Evolutionary conservation across 768 basidiomycete genomes (phyloP), one percentile per base, ranked within the genome.

Genomic region (Suillus americanus): DNA sequence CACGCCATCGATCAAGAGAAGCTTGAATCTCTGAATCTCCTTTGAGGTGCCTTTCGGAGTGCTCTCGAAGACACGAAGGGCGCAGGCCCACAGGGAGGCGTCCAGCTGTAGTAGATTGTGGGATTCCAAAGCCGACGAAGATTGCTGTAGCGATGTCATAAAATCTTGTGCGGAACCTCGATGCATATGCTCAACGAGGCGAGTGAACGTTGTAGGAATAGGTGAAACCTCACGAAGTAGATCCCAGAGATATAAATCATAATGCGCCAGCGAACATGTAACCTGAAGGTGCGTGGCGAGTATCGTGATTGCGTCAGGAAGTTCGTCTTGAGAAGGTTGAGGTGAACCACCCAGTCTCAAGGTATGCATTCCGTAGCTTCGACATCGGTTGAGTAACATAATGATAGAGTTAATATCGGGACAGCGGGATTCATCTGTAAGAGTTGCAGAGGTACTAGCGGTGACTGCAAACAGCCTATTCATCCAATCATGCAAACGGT

Each of bases 41-140:
- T 67, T 50, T 51, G 68, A 67, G 53, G 61, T 61, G 46, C 62
- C 70, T 59, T 71, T 71, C 62, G 72, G 70, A 41, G 70, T 57
- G 37, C 73, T 70, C 64, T 87, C 85, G 61, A 85, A 75, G 64
- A 82, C 77, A 45, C 73, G 77, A 28, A 86, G 81, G 6, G 81
- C 80, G 62, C 82, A 84, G 18, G 80, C 78, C 81, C 83, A 87
- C 28, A 87, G 68, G 10, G 84, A 83, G 10, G 84, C 83, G 61
- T 86, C 83, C 20, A 84, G 76, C 8, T 67, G 74, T 8, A 78
- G 75, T 18, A 86, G 69, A 23, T 71, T 71, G 48, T 78, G 74
- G 0, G 70, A 71, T 23, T 74, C 71, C 18, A 87, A 70, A 13
- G 70, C 62, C 3, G 62, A 65, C 1, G 76, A 77, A 40, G 73